Conservation (phyloP, 352 stramenopile species). For the Globisporangium perplexum region DNA sequence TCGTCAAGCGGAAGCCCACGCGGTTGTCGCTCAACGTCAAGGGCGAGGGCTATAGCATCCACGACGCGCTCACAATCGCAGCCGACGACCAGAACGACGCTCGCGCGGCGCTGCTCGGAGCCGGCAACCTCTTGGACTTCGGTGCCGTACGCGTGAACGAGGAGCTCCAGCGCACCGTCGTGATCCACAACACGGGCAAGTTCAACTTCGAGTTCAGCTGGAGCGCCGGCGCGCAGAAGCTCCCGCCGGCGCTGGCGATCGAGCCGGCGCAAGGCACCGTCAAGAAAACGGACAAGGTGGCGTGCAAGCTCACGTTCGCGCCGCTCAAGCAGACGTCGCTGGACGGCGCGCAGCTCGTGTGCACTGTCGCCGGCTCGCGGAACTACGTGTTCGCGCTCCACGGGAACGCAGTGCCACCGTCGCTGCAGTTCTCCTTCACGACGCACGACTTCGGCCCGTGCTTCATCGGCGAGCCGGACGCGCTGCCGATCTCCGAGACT, state of each 20-base stretch:
- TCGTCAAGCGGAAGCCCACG: slow-evolving; percentile 89
- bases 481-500: slow-evolving; percentile 45
- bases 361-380: slow-evolving; percentile 82
- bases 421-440: slow-evolving; percentile 87
- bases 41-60: slow-evolving; percentile 92
- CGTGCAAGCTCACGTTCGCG: slow-evolving; percentile 69
- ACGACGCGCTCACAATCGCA: slow-evolving; percentile 56
- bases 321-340: slow-evolving; percentile 72
- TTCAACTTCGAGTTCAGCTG: slow-evolving; percentile 95
- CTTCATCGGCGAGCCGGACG: slow-evolving; percentile 85
- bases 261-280: slow-evolving; percentile 80
- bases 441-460: slow-evolving; percentile 90
- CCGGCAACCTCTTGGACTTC: slow-evolving; percentile 76
- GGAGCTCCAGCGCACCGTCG: slow-evolving; percentile 46
- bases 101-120: slow-evolving; percentile 19
- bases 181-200: slow-evolving; percentile 90
- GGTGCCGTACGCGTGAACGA: slow-evolving; percentile 86
- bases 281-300: slow-evolving; percentile 82
- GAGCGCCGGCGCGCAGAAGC: slow-evolving; percentile 26
- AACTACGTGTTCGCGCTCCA: slow-evolving; percentile 76
- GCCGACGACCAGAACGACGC: slow-evolving; percentile 40
- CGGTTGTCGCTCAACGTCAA: slow-evolving; percentile 93
- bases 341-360: slow-evolving; percentile 63
- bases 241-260: slow-evolving; percentile 42
- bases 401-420: slow-evolving; percentile 75